These are phyloP conservation scores for Xylariaceae sp. DNA, from an alignment of 2,329 filamentous ascomycete species.

Conservation along the genomic window DNA sequence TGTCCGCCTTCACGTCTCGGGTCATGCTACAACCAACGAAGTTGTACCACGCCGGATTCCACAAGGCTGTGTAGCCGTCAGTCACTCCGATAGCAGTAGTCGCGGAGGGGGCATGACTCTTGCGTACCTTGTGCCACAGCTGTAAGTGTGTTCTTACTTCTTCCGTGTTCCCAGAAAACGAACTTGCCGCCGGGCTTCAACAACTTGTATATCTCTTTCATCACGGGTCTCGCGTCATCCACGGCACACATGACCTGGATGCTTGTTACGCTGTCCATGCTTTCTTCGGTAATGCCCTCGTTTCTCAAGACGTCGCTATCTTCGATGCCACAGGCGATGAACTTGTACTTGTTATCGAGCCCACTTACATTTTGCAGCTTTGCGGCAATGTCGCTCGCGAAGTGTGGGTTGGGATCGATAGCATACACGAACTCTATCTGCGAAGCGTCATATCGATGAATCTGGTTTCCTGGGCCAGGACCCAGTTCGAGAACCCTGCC, in stretches of 20 bases:
- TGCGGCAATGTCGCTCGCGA: slow-evolving; percentile 29
- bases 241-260: slow-evolving; percentile 46
- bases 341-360: slow-evolving; percentile 37
- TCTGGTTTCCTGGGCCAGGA: slow-evolving; percentile 43
- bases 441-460: slow-evolving; percentile 35
- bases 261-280: slow-evolving; percentile 40
- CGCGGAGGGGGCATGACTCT: background rate
- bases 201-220: slow-evolving; percentile 37
- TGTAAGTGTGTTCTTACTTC: slow-evolving; percentile 29
- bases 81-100: background rate
- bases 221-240: slow-evolving; percentile 25
- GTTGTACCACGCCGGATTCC: slow-evolving; percentile 31
- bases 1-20: slow-evolving; percentile 26
- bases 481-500: slow-evolving; percentile 44
- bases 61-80: slow-evolving; percentile 23
- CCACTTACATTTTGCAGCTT: slow-evolving; percentile 27
- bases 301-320: slow-evolving; percentile 36
- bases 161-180: slow-evolving; percentile 45
- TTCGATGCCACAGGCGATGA: slow-evolving; percentile 38
- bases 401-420: slow-evolving; percentile 40
- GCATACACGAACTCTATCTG: slow-evolving; percentile 36
- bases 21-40: slow-evolving; percentile 33
- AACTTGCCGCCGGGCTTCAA: slow-evolving; percentile 45
- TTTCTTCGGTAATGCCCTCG: slow-evolving; percentile 35
- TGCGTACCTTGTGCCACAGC: slow-evolving; percentile 30